phyloP scores from a whole-genome alignment of 768 basidiomycete genomes.

The Daedalea quercina region DNA sequence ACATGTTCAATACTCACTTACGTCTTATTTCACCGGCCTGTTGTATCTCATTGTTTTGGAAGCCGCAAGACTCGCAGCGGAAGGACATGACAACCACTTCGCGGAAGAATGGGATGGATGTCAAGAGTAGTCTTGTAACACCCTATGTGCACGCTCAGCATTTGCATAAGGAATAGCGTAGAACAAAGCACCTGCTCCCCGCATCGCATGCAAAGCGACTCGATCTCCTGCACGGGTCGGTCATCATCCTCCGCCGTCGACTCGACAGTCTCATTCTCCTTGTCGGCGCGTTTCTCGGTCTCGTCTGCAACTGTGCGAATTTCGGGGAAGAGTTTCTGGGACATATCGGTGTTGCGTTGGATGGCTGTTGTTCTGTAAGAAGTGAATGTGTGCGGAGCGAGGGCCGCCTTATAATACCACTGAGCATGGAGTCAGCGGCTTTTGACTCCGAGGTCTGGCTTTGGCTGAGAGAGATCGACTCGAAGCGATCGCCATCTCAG shows the following conservation, averaged over 20 bases:
- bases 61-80: slow-evolving; percentile 89
- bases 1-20: slow-evolving; percentile 29
- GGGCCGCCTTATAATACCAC: too few species aligned
- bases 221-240: slow-evolving; percentile 72
- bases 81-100: slow-evolving; percentile 97
- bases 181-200: slow-evolving; percentile 60
- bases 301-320: slow-evolving; percentile 23
- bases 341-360: slow-evolving; percentile 11
- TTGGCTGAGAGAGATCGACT: not conserved
- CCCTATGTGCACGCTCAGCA: slow-evolving; percentile 48
- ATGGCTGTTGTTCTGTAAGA: too few species aligned
- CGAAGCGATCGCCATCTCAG: not conserved
- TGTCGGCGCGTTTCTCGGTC: slow-evolving; percentile 16
- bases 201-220: slow-evolving; percentile 93
- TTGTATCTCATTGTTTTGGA: slow-evolving; percentile 89
- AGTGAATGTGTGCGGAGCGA: too few species aligned
- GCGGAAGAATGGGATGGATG: slow-evolving; percentile 90
- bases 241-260: slow-evolving; percentile 41
- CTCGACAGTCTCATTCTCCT: not conserved
- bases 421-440: too few species aligned
- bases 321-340: slow-evolving; percentile 21
- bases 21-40: slow-evolving; percentile 83
- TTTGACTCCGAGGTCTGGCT: not conserved
- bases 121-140: slow-evolving; percentile 79
- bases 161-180: not conserved